Evolutionary conservation across 2,329 filamentous ascomycete species (phyloP), one percentile per base, ranked within the genome.

Genomic region (Phialophora tarda): DNA sequence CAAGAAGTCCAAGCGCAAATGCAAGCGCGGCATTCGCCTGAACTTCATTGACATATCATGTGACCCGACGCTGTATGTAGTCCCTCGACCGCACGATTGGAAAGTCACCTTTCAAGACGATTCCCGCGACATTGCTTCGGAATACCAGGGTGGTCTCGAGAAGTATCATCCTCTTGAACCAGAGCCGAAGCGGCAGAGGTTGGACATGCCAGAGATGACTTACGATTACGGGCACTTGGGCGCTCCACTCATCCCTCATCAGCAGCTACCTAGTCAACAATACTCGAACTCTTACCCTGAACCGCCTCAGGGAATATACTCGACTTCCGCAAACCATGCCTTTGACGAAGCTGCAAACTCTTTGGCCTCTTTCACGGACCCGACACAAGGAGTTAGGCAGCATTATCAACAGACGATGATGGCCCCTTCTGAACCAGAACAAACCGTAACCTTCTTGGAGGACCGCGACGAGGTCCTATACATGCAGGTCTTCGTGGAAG

Each of bases 1-100:
- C 79, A 87, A 88, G 66, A 97, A 96, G 79, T 95, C 93, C 60
- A 93, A 88, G 74, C 85, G 94, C 59, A 83, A 89, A 64, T 98
- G 94, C 82, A 93, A 93, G 76, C 87, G 93, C 72, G 94, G 93
- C 21, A 83, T 97, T 59, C 87, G 92, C 44, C 82, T 98, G 48
- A 97, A 97, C 79, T 98, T 97, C 74, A 93, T 97, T 72, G 93
- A 97, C 75, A 90, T 89, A 3, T 89, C 89, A 68, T 88, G 90
- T 64, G 88, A 91, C 74, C 53, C 63, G n/a, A 81, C 83, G 58
- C 91, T 89, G 60, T 85, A 85, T 70, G 72, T 77, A 57, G 80
- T 90, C 26, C 82, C 85, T 4, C 85, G 83, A 1, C 85, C 86
- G 1, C 80, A 84, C 0, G 89, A 91, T 59, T 92, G 90, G 85